Evolutionary conservation across 2,329 filamentous ascomycete genomes (phyloP).

Genomic region (Pseudocercospora eumusae): DNA sequence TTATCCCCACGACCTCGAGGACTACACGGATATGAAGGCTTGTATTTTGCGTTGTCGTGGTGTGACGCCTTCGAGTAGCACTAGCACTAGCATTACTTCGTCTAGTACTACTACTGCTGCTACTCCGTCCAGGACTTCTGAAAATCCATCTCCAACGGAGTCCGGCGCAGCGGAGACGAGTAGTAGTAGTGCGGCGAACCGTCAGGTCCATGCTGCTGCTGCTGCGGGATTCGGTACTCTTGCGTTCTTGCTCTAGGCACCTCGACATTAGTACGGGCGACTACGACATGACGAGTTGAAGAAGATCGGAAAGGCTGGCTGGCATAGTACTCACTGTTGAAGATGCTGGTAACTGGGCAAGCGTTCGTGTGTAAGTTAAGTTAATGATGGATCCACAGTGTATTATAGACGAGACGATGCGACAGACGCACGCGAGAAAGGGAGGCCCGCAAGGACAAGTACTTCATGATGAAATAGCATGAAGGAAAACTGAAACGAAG

Average conservation of each 20-base stretch:
- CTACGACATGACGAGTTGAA: slow-evolving; percentile 4
- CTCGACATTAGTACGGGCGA: too few species aligned
- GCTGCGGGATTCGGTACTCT: slow-evolving; percentile 16
- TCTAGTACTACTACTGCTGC: too few species aligned
- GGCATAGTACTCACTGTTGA: not conserved
- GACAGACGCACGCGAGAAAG: not conserved
- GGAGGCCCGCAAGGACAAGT: not conserved
- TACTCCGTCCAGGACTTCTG: not conserved
- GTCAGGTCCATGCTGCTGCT: slow-evolving; percentile 2
- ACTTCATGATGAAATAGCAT: too few species aligned
- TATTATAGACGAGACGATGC: not conserved
- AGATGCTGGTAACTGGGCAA: not conserved
- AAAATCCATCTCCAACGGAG: not conserved
- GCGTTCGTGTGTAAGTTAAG: not conserved
- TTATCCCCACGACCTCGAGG: slow-evolving; percentile 35
- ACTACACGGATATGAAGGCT: slow-evolving; percentile 33
- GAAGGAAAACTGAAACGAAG: too few species aligned
- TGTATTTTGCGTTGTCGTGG: slow-evolving; percentile 37
- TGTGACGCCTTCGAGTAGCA: slow-evolving; percentile 29
- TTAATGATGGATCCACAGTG: not conserved
- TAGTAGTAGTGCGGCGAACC: slow-evolving; percentile 9
- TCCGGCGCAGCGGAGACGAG: slow-evolving; percentile 7
- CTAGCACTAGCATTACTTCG: too few species aligned
- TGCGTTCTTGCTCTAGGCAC: slow-evolving; percentile 18
- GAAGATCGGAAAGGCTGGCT: not conserved